phyloP scores from a whole-genome alignment of 352 stramenopile species.

The Pythium plurisporium region DNA sequence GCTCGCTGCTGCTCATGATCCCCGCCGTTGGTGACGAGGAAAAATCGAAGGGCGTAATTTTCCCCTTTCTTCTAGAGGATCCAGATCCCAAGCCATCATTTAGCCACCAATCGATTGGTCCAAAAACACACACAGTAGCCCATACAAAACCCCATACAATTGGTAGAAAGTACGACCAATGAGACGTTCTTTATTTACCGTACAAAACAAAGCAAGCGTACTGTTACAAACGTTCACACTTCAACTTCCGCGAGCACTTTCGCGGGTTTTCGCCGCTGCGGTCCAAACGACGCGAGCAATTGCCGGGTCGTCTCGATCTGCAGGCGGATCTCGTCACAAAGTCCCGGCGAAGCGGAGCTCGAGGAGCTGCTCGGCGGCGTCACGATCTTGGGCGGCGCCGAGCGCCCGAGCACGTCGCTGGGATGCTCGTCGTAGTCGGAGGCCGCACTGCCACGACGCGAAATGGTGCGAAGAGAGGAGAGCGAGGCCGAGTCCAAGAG shows the following conservation, averaged over 20 bases:
- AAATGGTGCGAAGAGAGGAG: neutral
- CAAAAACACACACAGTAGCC: neutral
- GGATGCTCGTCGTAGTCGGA: constrained; percentile 3
- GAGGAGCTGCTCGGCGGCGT: too few relatives aligned
- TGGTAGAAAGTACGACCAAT: constrained; percentile 20
- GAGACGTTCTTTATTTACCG: neutral
- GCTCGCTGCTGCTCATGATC: constrained; percentile 17
- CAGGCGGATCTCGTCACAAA: constrained; percentile 49
- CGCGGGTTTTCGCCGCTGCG: neutral
- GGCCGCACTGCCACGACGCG: neutral
- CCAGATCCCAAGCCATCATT: neutral
- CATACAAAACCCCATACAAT: constrained; percentile 12
- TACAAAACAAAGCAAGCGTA: too few relatives aligned
- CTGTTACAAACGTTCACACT: constrained; percentile 16
- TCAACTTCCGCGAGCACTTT: constrained; percentile 15
- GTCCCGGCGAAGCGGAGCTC: constrained; percentile 1
- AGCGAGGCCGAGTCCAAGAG: constrained; percentile 22
- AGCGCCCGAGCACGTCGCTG: constrained; percentile 8
- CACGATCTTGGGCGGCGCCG: constrained; percentile 12
- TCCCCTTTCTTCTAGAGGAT: too few relatives aligned
- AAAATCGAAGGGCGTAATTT: neutral
- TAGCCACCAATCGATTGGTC: neutral
- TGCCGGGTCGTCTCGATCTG: constrained; percentile 67
- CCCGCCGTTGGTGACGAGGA: neutral
- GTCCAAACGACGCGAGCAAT: constrained; percentile 50